Percentiles rank a stretch among this genome's conserved stretches.
phyloP scores from a whole-genome alignment of 176 grass and related monocot species.

The Triticum timopheevii region DNA sequence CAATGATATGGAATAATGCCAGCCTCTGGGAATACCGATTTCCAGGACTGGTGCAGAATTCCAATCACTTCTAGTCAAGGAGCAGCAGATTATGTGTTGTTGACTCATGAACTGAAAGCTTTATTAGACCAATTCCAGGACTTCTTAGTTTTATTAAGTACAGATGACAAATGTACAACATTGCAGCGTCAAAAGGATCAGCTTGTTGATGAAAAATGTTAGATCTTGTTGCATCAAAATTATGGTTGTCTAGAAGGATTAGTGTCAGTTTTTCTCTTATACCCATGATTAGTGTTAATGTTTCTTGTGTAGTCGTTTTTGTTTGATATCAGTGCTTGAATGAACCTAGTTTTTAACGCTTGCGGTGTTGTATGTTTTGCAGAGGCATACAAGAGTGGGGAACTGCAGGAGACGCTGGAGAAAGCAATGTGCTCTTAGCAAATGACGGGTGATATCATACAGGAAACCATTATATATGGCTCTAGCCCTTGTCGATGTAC shows the following conservation, averaged over 20 bases:
- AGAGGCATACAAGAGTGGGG: slow-evolving; percentile 82
- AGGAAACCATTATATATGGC: background rate
- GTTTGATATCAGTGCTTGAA: background rate
- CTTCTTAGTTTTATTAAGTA: too few relatives aligned
- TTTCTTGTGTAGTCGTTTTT: background rate
- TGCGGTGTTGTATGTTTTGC: slow-evolving; percentile 12
- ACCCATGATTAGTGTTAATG: background rate
- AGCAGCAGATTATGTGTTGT: too few relatives aligned
- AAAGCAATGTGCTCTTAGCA: slow-evolving; percentile 58
- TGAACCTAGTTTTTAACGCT: background rate
- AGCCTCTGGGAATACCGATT: too few relatives aligned
- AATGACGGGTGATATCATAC: background rate
- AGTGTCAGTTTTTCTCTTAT: background rate
- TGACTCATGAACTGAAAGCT: too few relatives aligned
- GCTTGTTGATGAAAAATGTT: background rate
- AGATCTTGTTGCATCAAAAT: background rate
- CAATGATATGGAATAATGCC: background rate
- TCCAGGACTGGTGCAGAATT: background rate
- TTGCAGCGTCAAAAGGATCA: too few relatives aligned
- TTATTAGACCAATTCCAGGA: too few relatives aligned
- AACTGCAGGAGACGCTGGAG: slow-evolving; percentile 70
- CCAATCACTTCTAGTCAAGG: background rate
- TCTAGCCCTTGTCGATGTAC: background rate
- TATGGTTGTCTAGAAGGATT: background rate
- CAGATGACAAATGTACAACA: too few relatives aligned